Percentiles rank a stretch among this genome's conserved stretches.
Evolutionary conservation across 1,284 basidiomycete genomes (phyloP).

Genomic region (Naganishia albida): DNA sequence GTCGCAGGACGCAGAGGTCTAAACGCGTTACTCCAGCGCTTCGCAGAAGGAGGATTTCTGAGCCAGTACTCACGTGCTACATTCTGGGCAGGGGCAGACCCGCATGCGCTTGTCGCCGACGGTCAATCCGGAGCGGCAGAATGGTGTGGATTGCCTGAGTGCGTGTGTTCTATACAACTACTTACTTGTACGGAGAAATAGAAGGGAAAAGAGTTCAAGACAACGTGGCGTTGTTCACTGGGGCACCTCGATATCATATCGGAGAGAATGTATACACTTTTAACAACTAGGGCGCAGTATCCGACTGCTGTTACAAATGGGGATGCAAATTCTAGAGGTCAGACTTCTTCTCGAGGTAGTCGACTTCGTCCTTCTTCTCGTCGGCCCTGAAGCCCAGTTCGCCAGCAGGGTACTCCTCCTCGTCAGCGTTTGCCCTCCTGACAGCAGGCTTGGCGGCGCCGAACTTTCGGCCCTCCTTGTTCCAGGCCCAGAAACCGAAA

Average conservation of each 20-base stretch:
- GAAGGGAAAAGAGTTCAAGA: too few relatives aligned
- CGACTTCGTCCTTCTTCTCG: constrained; percentile 30
- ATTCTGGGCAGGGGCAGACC: too few relatives aligned
- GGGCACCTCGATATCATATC: neutral
- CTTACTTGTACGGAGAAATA: too few relatives aligned
- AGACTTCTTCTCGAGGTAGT: constrained; percentile 31
- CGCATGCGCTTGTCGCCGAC: too few relatives aligned
- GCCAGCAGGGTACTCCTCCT: constrained; percentile 26
- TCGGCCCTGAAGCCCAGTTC: constrained; percentile 27
- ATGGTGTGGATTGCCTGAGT: too few relatives aligned
- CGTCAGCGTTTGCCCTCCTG: constrained; percentile 4
- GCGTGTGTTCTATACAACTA: too few relatives aligned
- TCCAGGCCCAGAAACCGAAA: constrained; percentile 51
- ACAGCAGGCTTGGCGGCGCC: constrained; percentile 24
- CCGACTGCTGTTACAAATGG: constrained; percentile 20
- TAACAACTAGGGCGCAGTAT: constrained; percentile 23
- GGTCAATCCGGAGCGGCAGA: too few relatives aligned
- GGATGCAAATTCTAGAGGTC: neutral
- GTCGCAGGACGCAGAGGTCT: too few relatives aligned
- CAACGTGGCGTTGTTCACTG: too few relatives aligned
- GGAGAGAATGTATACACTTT: constrained; percentile 6
- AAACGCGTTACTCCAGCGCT: too few relatives aligned
- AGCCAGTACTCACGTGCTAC: too few relatives aligned
- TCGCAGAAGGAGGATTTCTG: too few relatives aligned
- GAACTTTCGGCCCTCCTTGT: constrained; percentile 45